phyloP scores from a whole-genome alignment of 805 yeast genomes.

The Dipodascus geniculatus region DNA sequence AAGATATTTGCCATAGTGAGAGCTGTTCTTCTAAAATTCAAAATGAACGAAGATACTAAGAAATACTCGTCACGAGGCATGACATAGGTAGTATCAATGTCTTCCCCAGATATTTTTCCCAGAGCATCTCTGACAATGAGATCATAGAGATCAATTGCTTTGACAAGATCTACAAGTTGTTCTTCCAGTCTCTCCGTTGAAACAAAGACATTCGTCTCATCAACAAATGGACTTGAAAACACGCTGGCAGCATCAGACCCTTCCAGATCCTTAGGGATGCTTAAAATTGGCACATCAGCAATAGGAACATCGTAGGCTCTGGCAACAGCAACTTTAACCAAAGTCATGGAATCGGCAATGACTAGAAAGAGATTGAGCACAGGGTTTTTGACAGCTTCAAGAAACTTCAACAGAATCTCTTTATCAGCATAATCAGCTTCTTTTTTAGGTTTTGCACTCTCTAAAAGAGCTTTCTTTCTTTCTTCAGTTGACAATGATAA shows the following conservation, averaged over 20 bases:
- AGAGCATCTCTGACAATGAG: constrained; percentile 26
- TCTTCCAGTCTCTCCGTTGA: constrained; percentile 14
- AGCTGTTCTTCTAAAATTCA: constrained; percentile 34
- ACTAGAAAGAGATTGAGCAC: constrained; percentile 26
- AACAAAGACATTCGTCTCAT: constrained; percentile 7
- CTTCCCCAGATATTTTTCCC: constrained; percentile 15
- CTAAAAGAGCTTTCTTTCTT: constrained; percentile 5
- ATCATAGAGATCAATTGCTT: constrained; percentile 28
- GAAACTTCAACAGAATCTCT: constrained; percentile 22
- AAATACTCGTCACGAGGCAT: constrained; percentile 41
- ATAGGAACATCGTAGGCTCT: constrained; percentile 31
- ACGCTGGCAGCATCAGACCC: not conserved
- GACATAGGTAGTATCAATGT: constrained; percentile 21
- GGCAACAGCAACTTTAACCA: constrained; percentile 27
- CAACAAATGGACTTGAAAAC: not conserved
- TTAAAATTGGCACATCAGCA: not conserved
- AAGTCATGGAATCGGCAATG: constrained; percentile 26
- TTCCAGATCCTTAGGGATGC: not conserved
- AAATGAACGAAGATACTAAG: constrained; percentile 36
- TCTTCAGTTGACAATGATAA: not conserved
- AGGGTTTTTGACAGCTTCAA: constrained; percentile 24
- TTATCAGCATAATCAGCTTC: constrained; percentile 30
- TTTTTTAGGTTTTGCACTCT: constrained; percentile 17
- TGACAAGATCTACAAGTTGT: constrained; percentile 18
- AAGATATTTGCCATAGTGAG: constrained; percentile 25